These are phyloP conservation scores for Rubus parviflorus DNA, from an alignment of 306 rosid species.

Conservation along the genomic window DNA sequence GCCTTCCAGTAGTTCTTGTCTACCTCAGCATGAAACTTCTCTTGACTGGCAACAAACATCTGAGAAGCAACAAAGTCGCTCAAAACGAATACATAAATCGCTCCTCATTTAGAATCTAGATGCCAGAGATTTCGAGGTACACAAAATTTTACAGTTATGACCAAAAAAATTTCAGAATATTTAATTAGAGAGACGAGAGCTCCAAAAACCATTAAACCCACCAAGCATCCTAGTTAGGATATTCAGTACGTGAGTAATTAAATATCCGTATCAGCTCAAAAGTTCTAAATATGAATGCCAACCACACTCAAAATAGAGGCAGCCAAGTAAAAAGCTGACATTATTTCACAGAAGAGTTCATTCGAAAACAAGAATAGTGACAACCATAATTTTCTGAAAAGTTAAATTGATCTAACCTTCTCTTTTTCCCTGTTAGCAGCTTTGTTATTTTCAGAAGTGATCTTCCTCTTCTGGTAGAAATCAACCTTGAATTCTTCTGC, in stretches of 20 bases:
- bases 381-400: not conserved
- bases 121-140: not conserved
- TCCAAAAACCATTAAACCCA: not conserved
- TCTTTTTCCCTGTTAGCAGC: conserved; percentile 43
- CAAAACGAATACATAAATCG: not conserved
- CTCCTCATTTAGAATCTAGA: not conserved
- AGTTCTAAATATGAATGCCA: not conserved
- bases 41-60: conserved; percentile 40
- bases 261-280: not conserved
- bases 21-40: conserved; percentile 50
- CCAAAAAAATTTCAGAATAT: not conserved
- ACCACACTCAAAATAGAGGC: not conserved
- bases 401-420: conserved; percentile 33
- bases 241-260: not conserved
- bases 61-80: conserved; percentile 5
- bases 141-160: not conserved
- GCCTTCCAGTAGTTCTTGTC: conserved; percentile 46
- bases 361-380: not conserved
- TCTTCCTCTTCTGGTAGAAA: conserved; percentile 37
- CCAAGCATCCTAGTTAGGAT: not conserved
- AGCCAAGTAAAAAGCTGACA: not conserved
- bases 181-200: not conserved
- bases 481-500: conserved; percentile 45
- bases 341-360: not conserved
- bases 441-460: conserved; percentile 34